phyloP scores from a whole-genome alignment of 805 yeast species.

The Sugiyamaella chiloensis region DNA sequence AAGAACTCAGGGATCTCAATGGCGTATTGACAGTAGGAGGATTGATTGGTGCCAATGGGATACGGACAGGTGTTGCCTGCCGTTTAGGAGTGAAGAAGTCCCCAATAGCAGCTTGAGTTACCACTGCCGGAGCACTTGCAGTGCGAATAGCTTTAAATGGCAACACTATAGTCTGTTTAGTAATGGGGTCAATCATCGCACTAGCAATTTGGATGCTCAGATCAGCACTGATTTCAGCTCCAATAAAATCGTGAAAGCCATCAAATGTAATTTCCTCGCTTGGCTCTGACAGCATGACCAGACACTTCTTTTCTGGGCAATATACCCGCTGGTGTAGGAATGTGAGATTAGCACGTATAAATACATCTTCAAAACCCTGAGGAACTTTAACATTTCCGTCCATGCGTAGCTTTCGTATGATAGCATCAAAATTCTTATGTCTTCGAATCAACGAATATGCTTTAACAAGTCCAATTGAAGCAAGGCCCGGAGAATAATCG shows the following conservation, averaged over 20 bases:
- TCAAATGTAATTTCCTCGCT: constrained; percentile 29
- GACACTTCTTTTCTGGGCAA: constrained; percentile 50
- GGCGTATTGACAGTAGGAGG: neutral
- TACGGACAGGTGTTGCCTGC: neutral
- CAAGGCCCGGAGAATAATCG: constrained; percentile 87
- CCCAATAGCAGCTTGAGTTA: neutral
- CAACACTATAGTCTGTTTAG: constrained; percentile 40
- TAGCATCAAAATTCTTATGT: constrained; percentile 45
- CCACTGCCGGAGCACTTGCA: constrained; percentile 6
- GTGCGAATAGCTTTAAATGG: constrained; percentile 9
- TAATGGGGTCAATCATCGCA: constrained; percentile 67
- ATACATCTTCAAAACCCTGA: constrained; percentile 54
- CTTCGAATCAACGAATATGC: constrained; percentile 62
- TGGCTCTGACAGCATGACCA: constrained; percentile 62
- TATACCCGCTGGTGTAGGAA: constrained; percentile 85
- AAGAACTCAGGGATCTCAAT: neutral
- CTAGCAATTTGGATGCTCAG: constrained; percentile 55
- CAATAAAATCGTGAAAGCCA: constrained; percentile 27
- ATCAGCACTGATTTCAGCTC: constrained; percentile 40
- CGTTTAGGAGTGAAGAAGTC: neutral
- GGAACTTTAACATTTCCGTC: constrained; percentile 58
- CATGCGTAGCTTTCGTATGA: constrained; percentile 44
- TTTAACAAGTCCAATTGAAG: constrained; percentile 74
- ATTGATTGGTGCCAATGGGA: no score
- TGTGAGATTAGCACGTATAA: constrained; percentile 66